Evolutionary conservation across 441 rosid species (phyloP).

Genomic region (Theobroma grandiflorum): DNA sequence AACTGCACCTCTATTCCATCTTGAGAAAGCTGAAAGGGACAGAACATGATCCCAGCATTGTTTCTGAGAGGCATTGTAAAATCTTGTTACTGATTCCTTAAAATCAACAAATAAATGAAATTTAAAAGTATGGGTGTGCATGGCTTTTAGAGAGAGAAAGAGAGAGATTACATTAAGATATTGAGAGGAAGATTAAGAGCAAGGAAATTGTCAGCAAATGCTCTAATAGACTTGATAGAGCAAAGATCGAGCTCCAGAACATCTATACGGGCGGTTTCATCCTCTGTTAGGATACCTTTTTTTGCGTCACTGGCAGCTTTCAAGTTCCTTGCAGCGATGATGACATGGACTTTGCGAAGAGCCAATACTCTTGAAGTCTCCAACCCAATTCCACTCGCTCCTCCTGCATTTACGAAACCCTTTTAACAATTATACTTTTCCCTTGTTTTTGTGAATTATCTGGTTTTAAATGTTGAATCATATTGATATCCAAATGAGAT

Average conservation of each 20-base stretch:
- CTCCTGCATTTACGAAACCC: slow-evolving; percentile 52
- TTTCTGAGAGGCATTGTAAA: slow-evolving; percentile 47
- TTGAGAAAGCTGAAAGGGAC: slow-evolving; percentile 68
- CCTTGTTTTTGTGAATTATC: background rate
- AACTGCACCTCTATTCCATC: slow-evolving; percentile 74
- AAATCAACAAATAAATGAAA: background rate
- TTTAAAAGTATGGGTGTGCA: background rate
- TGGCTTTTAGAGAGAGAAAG: background rate
- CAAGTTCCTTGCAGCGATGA: slow-evolving; percentile 85
- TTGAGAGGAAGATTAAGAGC: slow-evolving; percentile 67
- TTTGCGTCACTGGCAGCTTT: slow-evolving; percentile 74
- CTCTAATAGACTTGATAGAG: slow-evolving; percentile 54
- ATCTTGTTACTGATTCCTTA: background rate
- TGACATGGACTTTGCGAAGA: slow-evolving; percentile 69
- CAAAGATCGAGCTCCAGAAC: slow-evolving; percentile 61
- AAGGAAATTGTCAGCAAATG: slow-evolving; percentile 51
- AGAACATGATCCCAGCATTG: slow-evolving; percentile 87
- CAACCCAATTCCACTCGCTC: slow-evolving; percentile 88
- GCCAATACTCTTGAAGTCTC: slow-evolving; percentile 90
- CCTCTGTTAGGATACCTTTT: slow-evolving; percentile 43
- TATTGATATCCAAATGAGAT: too few species aligned
- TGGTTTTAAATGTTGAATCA: background rate
- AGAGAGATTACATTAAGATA: slow-evolving; percentile 56
- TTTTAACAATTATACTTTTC: background rate
- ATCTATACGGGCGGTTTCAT: slow-evolving; percentile 49